Conservation (phyloP, 306 rosid species). For the Sicyos baderoa region DNA sequence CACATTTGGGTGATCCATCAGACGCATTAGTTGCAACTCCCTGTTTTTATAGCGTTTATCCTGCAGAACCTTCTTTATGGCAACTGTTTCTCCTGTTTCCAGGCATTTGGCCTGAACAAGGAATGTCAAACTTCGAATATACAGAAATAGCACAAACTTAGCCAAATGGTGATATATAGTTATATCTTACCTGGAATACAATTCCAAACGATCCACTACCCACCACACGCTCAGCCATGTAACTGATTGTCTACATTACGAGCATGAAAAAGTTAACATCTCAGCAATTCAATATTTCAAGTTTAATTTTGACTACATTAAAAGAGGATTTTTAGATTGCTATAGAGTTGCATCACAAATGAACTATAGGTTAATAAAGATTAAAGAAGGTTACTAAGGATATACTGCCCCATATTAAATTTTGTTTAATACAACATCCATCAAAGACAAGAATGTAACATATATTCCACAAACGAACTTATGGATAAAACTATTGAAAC, state of each 20-base stretch:
- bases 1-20: conserved; percentile 96
- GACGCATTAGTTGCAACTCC: conserved; percentile 85
- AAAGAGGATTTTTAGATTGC: neutral
- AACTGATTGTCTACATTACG: conserved; percentile 95
- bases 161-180: conserved; percentile 7
- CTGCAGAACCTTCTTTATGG: conserved; percentile 87
- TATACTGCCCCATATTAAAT: neutral
- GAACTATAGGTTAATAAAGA: neutral
- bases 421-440: neutral
- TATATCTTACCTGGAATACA: conserved; percentile 71
- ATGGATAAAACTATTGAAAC: too few relatives aligned
- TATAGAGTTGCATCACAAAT: neutral
- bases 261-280: conserved; percentile 1
- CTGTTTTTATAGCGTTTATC: conserved; percentile 85
- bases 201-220: conserved; percentile 93
- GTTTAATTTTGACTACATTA: neutral
- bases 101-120: conserved; percentile 70
- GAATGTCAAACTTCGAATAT: conserved; percentile 20
- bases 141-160: conserved; percentile 12
- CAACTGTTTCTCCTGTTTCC: too few relatives aligned
- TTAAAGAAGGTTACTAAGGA: neutral
- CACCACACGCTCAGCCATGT: conserved; percentile 97
- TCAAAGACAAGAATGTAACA: too few relatives aligned
- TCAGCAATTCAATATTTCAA: neutral
- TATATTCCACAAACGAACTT: too few relatives aligned